Conservation (phyloP, 768 basidiomycete species). For the Neoboletus brunneissimus region DNA sequence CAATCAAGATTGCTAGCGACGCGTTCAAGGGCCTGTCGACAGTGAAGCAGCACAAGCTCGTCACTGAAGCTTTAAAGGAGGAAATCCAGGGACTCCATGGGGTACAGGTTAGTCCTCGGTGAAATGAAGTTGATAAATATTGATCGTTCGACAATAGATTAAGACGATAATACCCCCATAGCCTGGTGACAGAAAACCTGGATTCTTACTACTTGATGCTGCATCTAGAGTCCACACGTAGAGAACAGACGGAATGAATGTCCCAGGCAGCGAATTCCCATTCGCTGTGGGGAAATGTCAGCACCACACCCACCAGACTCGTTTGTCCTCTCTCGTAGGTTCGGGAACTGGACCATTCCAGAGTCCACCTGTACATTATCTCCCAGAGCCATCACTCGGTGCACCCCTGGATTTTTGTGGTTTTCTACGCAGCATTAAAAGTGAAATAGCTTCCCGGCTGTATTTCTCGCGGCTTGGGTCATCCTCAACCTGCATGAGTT, state of each 20-base stretch:
- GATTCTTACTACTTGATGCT: neutral
- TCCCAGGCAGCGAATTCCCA: neutral
- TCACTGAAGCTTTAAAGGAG: constrained; percentile 80
- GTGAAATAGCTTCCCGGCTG: constrained; percentile 61
- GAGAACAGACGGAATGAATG: constrained; percentile 1
- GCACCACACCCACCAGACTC: neutral
- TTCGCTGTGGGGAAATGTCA: neutral
- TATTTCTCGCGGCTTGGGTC: constrained; percentile 60
- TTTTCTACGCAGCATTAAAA: constrained; percentile 42
- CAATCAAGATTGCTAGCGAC: constrained; percentile 82
- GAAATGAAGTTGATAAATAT: neutral
- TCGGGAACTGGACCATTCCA: neutral
- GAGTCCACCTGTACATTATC: neutral
- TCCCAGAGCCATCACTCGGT: neutral
- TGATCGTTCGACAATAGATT: constrained; percentile 33
- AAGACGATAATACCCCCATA: constrained; percentile 39
- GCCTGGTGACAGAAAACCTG: neutral
- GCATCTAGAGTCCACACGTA: constrained; percentile 8
- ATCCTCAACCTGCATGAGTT: constrained; percentile 49
- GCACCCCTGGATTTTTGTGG: neutral
- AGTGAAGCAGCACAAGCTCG: constrained; percentile 91
- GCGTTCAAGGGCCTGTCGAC: constrained; percentile 82
- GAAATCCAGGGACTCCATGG: constrained; percentile 94
- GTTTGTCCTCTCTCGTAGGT: neutral
- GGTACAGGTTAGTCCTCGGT: constrained; percentile 65